Evolutionary conservation across 495 filamentous ascomycete genomes (phyloP), one percentile per base, ranked within the genome.

Genomic region (Massariosphaeria phaeospora): DNA sequence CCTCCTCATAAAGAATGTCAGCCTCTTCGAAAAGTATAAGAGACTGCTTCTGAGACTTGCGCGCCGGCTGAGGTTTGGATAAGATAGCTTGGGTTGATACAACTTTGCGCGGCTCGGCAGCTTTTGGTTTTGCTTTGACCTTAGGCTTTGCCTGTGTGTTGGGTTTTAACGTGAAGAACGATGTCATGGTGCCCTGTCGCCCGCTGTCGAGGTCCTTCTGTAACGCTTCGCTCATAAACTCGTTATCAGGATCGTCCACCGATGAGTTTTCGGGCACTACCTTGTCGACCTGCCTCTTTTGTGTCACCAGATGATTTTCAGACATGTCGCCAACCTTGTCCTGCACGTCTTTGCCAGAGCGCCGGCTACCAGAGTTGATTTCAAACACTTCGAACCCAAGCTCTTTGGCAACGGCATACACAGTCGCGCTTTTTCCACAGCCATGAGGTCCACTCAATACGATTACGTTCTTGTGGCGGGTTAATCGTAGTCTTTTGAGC

Each of bases 271-370:
- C 72, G 29, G 66, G 55, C 45, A 46, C 29, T 13, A 29, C 20
- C 1, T 8, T 23, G 1, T 17, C 7, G 7, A 40, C 39, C 10
- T 48, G 45, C 11, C 31, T 34, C 18, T 42, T 51, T 18, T 80
- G 76, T 52, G 81, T 81, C 31, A 97, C 91, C 3, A 93, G 80
- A 69, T 99, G 94, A 60, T 97, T 97, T 53, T 81, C 81, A 12
- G 89, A 91, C 94, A 97, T 96, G 67, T 97, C 89, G 3, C 93
- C 94, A 15, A 99, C 88, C 49, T 79, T 89, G 47, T 96, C 93
- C 8, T 94, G 63, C 41, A 99, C 79, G 65, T 99, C 94, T 65
- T 86, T 90, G 10, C 89, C 94, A 66, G 81, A 94, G 41, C 94
- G 75, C 51, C 90, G 81, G 60, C 76, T 87, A 34, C 88, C 80